phyloP scores from a whole-genome alignment of 2,329 filamentous ascomycete genomes.

The Neonectria faginata region DNA sequence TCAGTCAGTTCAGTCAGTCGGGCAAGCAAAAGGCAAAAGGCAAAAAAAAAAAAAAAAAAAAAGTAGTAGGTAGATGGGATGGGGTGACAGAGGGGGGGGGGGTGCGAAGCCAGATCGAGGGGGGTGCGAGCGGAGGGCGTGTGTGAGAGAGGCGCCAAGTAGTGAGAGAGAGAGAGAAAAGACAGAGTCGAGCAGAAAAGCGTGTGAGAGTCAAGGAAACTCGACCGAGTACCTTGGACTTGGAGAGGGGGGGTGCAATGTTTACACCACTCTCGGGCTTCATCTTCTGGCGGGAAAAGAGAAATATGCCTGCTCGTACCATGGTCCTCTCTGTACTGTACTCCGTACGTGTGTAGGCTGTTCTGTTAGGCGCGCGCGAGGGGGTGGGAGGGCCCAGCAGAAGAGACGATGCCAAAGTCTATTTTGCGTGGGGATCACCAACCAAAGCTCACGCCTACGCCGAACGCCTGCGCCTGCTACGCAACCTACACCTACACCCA shows the following conservation, averaged over 20 bases:
- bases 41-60: slow-evolving; percentile 9
- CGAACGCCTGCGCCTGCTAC: slow-evolving; percentile 25
- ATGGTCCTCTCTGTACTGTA: slow-evolving; percentile 5
- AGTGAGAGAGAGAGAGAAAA: background rate
- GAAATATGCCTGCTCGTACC: slow-evolving; percentile 33
- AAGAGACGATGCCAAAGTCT: slow-evolving; percentile 43
- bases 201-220: background rate
- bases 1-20: background rate
- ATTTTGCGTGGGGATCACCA: slow-evolving; percentile 43
- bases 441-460: slow-evolving; percentile 36
- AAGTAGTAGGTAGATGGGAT: slow-evolving; percentile 6
- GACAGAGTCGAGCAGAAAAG: background rate
- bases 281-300: slow-evolving; percentile 1
- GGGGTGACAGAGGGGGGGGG: background rate
- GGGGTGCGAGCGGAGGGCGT: background rate
- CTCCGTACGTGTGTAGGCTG: background rate
- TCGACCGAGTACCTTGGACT: background rate
- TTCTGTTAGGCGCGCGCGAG: slow-evolving; percentile 25
- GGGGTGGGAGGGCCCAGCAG: slow-evolving; percentile 27
- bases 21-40: slow-evolving; percentile 12
- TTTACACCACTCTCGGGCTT: background rate
- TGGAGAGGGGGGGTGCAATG: slow-evolving; percentile 5
- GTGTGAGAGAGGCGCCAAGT: background rate
- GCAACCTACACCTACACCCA: slow-evolving; percentile 11
- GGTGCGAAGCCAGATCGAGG: background rate